A percentile compares a stretch with the other conserved stretches of the same genome.
These are phyloP conservation scores for Boletus rubropictus DNA, from an alignment of 768 basidiomycete genomes.

Conservation along the genomic window DNA sequence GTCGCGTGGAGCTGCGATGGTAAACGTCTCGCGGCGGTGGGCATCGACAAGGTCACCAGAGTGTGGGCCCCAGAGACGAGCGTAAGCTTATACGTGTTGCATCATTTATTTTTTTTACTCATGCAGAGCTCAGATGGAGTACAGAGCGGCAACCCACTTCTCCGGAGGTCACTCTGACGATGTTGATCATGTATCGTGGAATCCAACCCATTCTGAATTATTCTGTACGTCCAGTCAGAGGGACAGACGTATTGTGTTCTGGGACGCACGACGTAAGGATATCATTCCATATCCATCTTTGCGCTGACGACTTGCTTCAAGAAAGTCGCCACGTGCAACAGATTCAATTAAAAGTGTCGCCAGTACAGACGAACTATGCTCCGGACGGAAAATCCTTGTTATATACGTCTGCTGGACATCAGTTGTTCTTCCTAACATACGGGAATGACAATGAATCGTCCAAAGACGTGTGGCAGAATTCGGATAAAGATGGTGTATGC, in stretches of 20 bases:
- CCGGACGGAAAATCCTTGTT: slow-evolving; percentile 66
- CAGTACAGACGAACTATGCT: slow-evolving; percentile 62
- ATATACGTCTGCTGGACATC: slow-evolving; percentile 55
- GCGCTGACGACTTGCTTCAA: slow-evolving; percentile 27
- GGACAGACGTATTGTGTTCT: slow-evolving; percentile 71
- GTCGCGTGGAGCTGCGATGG: slow-evolving; percentile 85
- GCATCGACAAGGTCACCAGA: slow-evolving; percentile 71
- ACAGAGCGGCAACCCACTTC: slow-evolving; percentile 57
- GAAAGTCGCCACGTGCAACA: slow-evolving; percentile 69
- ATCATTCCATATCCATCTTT: neutral
- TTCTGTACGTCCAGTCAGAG: slow-evolving; percentile 77
- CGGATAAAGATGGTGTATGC: slow-evolving; percentile 29
- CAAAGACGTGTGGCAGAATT: slow-evolving; percentile 47
- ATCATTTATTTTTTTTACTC: neutral
- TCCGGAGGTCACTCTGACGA: slow-evolving; percentile 73
- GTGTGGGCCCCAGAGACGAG: slow-evolving; percentile 78
- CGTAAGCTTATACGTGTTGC: slow-evolving; percentile 38
- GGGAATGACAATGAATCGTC: slow-evolving; percentile 48
- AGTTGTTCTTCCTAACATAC: slow-evolving; percentile 55
- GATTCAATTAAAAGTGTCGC: slow-evolving; percentile 51
- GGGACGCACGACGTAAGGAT: slow-evolving; percentile 75
- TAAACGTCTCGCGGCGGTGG: slow-evolving; percentile 73
- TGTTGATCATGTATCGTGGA: slow-evolving; percentile 81
- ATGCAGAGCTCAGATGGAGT: slow-evolving; percentile 52
- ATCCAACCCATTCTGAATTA: slow-evolving; percentile 77